Evolutionary conservation across 2,329 filamentous ascomycete genomes (phyloP).

Genomic region (Cercospora sp.): DNA sequence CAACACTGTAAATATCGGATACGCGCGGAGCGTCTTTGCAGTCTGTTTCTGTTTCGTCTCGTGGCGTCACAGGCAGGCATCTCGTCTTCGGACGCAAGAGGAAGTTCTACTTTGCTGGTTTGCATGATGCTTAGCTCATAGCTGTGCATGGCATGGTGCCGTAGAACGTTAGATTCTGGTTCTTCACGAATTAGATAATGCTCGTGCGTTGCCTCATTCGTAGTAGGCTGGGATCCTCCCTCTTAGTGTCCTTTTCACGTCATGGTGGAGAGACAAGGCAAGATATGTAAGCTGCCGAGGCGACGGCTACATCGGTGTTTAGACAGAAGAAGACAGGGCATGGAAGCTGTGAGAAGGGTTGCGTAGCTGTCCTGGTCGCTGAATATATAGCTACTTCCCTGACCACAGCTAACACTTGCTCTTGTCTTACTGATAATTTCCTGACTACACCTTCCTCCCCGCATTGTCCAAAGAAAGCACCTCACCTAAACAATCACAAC

Average conservation of each 20-base stretch:
- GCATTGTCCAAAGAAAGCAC: neutral
- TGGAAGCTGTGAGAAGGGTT: neutral
- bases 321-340: neutral
- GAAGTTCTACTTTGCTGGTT: neutral
- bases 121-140: conserved; percentile 3
- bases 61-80: neutral
- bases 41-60: neutral
- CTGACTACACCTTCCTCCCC: neutral
- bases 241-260: neutral
- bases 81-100: neutral
- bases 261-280: neutral
- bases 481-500: neutral
- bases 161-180: neutral
- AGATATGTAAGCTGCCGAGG: neutral
- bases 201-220: neutral
- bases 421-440: neutral
- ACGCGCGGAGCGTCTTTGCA: no score
- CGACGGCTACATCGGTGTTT: neutral
- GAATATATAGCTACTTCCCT: neutral
- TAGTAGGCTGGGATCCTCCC: neutral
- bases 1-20: neutral
- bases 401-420: neutral
- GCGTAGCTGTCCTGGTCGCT: neutral
- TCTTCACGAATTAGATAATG: neutral
- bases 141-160: neutral